Conservation (phyloP, 2,329 filamentous ascomycete species). For the Claviceps humidiphila region DNA sequence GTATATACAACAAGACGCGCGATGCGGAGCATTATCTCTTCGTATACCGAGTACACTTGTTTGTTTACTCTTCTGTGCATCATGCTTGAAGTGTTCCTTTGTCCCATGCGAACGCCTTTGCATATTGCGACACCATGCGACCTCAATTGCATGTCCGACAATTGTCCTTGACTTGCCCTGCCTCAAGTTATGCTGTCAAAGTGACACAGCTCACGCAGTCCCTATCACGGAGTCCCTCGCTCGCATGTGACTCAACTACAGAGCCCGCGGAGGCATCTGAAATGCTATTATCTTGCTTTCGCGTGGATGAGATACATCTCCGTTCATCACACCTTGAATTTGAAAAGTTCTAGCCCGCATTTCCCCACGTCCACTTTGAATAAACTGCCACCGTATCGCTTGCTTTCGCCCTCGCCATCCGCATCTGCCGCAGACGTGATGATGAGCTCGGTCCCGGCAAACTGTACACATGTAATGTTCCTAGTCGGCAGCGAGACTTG, state of each 20-base stretch:
- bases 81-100: neutral
- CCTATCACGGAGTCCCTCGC: neutral
- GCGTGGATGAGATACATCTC: neutral
- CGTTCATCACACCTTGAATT: conserved; percentile 41
- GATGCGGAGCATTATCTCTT: neutral
- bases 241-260: neutral
- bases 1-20: neutral
- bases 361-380: conserved; percentile 70
- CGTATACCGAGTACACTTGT: neutral
- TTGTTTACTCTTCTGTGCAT: neutral
- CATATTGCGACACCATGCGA: conserved; percentile 2
- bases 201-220: neutral
- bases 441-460: conserved; percentile 61
- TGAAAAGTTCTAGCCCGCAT: conserved; percentile 46
- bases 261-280: neutral
- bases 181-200: neutral
- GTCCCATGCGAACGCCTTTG: neutral
- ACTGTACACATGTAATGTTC: conserved; percentile 69
- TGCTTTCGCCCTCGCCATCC: conserved; percentile 46
- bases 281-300: neutral
- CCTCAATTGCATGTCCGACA: neutral
- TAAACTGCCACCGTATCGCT: conserved; percentile 53
- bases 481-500: conserved; percentile 64
- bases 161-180: neutral
- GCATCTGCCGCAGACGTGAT: conserved; percentile 66